A percentile compares a stretch with the other conserved stretches of the same genome.
phyloP scores from a whole-genome alignment of 1,139 yeast species.

The Hanseniaspora gamundiae region DNA sequence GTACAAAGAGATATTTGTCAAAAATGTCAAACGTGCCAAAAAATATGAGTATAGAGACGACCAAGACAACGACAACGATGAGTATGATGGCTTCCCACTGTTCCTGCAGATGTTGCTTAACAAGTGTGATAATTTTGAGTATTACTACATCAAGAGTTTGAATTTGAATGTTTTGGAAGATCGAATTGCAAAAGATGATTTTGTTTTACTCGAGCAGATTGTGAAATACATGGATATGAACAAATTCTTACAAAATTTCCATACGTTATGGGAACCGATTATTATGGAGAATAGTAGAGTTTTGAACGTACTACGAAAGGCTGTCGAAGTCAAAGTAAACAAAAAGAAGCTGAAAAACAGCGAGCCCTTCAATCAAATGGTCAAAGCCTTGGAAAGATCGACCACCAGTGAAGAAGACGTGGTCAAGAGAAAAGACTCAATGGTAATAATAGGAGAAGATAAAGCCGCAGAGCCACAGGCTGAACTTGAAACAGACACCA shows the following conservation, averaged over 20 bases:
- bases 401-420: too few species aligned
- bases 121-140: neutral
- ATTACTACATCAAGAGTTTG: neutral
- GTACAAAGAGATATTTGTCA: neutral
- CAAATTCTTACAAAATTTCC: neutral
- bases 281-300: too few species aligned
- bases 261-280: neutral
- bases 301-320: too few species aligned
- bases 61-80: neutral
- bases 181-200: too few species aligned
- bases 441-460: too few species aligned
- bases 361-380: neutral
- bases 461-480: too few species aligned
- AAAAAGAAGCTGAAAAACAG: too few species aligned
- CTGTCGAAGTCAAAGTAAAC: too few species aligned
- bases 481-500: neutral
- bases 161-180: neutral
- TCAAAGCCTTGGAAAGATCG: neutral
- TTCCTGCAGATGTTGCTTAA: neutral
- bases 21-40: neutral
- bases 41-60: neutral
- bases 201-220: neutral
- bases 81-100: neutral
- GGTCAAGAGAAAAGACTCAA: too few species aligned
- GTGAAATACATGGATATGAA: neutral